Evolutionary conservation across 805 yeast genomes (phyloP).

Genomic region (Candida coleopterorum): DNA sequence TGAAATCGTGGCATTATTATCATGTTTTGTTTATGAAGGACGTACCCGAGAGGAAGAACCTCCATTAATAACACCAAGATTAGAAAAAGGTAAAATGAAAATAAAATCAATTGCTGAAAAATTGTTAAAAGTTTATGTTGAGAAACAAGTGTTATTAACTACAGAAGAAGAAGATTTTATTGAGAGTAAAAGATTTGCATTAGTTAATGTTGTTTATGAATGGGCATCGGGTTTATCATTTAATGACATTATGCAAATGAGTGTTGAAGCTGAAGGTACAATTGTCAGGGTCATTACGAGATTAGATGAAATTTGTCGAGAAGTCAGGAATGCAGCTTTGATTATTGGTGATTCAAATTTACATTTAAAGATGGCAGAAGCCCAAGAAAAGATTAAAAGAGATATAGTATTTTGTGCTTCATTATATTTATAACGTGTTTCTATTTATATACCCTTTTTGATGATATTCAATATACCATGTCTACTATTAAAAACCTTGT

Average conservation of each 20-base stretch:
- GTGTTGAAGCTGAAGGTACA: slow-evolving; percentile 92
- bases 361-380: slow-evolving; percentile 83
- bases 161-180: slow-evolving; percentile 81
- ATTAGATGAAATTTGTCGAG: slow-evolving; percentile 90
- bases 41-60: slow-evolving; percentile 60
- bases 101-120: slow-evolving; percentile 67
- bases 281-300: slow-evolving; percentile 94
- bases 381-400: slow-evolving; percentile 92
- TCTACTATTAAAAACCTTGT: slow-evolving; percentile 23
- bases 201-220: slow-evolving; percentile 91
- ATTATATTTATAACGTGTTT: slow-evolving; percentile 59
- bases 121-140: slow-evolving; percentile 56
- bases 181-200: slow-evolving; percentile 80
- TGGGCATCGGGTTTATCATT: slow-evolving; percentile 96
- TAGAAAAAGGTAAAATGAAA: slow-evolving; percentile 62
- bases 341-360: slow-evolving; percentile 91
- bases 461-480: slow-evolving; percentile 23
- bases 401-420: slow-evolving; percentile 98
- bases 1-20: slow-evolving; percentile 91
- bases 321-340: slow-evolving; percentile 88
- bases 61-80: slow-evolving; percentile 66
- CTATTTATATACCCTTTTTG: slow-evolving; percentile 4
- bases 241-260: slow-evolving; percentile 83
- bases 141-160: slow-evolving; percentile 69
- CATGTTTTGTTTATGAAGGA: slow-evolving; percentile 93